Conservation (phyloP, 805 yeast species). For the Zygosaccharomyces siamensis region DNA sequence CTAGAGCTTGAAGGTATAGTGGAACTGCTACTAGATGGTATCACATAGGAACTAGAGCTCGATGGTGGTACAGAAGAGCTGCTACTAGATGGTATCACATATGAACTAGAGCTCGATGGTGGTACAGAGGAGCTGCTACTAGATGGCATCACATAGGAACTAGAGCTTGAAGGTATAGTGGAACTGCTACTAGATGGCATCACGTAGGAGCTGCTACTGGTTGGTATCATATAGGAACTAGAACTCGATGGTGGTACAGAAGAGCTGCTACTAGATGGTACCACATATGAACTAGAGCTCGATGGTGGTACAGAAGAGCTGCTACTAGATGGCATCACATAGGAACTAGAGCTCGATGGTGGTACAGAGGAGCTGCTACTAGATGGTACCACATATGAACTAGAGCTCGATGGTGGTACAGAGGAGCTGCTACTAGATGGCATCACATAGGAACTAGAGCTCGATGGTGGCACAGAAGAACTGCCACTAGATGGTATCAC, state of each 20-base stretch:
- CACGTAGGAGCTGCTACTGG: not conserved
- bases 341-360: not conserved
- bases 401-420: not conserved
- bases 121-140: too few species aligned
- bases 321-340: not conserved
- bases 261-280: not conserved
- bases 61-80: not conserved
- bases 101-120: not conserved
- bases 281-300: not conserved
- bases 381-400: not conserved
- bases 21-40: not conserved
- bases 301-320: not conserved
- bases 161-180: not conserved
- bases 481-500: not conserved
- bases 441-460: not conserved
- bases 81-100: not conserved
- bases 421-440: not conserved
- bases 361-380: not conserved
- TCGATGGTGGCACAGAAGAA: not conserved
- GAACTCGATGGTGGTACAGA: too few species aligned
- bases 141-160: not conserved
- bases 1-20: not conserved
- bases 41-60: not conserved
- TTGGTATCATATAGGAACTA: not conserved
- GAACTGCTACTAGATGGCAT: not conserved